A percentile compares a stretch with the other conserved stretches of the same genome.
Evolutionary conservation across 805 yeast genomes (phyloP).

Genomic region (Jamesozyma hellenica): DNA sequence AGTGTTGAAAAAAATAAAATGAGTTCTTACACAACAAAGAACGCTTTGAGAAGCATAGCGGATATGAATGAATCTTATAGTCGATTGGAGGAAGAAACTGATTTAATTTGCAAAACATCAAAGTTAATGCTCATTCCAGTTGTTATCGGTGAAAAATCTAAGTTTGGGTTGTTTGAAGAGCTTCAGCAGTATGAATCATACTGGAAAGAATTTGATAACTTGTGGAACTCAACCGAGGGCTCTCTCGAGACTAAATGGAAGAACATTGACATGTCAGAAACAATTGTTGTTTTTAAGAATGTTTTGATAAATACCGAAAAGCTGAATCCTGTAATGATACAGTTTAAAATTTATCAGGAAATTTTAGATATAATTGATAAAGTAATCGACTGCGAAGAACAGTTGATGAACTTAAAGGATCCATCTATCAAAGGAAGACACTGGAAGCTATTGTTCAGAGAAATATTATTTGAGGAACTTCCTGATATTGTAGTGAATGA

Average conservation of each 20-base stretch:
- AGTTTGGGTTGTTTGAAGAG: neutral
- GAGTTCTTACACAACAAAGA: slow-evolving; percentile 32
- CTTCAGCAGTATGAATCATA: neutral
- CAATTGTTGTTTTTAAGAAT: neutral
- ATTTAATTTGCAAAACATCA: slow-evolving; percentile 21
- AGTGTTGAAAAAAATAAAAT: slow-evolving; percentile 36
- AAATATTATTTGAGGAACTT: slow-evolving; percentile 32
- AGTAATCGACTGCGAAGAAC: neutral
- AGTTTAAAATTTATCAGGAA: neutral
- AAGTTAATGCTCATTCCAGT: slow-evolving; percentile 29
- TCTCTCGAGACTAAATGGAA: slow-evolving; percentile 8
- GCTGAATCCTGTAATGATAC: neutral
- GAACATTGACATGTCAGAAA: neutral
- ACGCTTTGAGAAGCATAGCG: slow-evolving; percentile 36
- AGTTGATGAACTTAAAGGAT: slow-evolving; percentile 32
- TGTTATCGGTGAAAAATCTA: slow-evolving; percentile 1
- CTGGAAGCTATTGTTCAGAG: slow-evolving; percentile 43
- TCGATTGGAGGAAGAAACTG: slow-evolving; percentile 16
- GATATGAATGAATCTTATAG: slow-evolving; percentile 23
- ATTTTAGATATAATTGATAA: neutral
- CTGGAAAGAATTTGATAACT: neutral
- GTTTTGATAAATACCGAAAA: neutral
- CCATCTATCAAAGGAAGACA: slow-evolving; percentile 56
- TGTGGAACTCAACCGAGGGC: slow-evolving; percentile 5
- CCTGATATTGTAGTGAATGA: slow-evolving; percentile 9